A percentile compares a stretch with the other conserved stretches of the same genome.
phyloP scores from a whole-genome alignment of 2,329 filamentous ascomycete genomes.

The Macrophomina pseudophaseolina region DNA sequence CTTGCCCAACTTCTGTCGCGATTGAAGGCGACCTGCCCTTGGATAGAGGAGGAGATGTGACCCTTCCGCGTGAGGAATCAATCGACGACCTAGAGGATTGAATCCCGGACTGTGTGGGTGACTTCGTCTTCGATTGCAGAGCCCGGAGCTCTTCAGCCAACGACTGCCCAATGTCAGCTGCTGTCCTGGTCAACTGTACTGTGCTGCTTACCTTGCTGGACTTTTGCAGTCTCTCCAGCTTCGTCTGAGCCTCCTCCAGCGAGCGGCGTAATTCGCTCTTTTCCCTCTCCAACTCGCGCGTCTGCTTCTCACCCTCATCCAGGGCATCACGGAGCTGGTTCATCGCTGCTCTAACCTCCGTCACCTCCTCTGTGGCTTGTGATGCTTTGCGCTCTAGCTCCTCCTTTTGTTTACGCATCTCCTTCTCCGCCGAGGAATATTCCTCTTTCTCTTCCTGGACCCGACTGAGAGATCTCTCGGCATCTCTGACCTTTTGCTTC shows the following conservation, averaged over 20 bases:
- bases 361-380: conserved; percentile 72
- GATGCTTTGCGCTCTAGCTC: conserved; percentile 75
- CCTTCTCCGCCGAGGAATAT: conserved; percentile 72
- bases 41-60: conserved; percentile 53
- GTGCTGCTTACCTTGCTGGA: conserved; percentile 57
- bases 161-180: conserved; percentile 41
- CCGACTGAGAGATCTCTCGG: conserved; percentile 75
- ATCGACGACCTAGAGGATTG: conserved; percentile 64
- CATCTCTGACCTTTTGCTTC: conserved; percentile 76
- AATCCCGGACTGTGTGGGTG: conserved; percentile 48
- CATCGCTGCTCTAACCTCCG: conserved; percentile 78
- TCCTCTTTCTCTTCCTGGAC: conserved; percentile 78
- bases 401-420: conserved; percentile 74
- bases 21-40: conserved; percentile 42
- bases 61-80: conserved; percentile 55
- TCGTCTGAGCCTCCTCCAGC: conserved; percentile 76
- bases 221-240: conserved; percentile 80
- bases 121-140: conserved; percentile 47
- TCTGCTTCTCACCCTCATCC: conserved; percentile 85
- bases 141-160: conserved; percentile 64
- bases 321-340: conserved; percentile 77
- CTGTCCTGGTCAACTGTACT: too few species aligned
- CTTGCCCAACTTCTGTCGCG: conserved; percentile 30
- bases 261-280: conserved; percentile 74
- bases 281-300: conserved; percentile 82